Evolutionary conservation across 2,329 filamentous ascomycete species (phyloP).

Genomic region (Hypoxylon sp.): DNA sequence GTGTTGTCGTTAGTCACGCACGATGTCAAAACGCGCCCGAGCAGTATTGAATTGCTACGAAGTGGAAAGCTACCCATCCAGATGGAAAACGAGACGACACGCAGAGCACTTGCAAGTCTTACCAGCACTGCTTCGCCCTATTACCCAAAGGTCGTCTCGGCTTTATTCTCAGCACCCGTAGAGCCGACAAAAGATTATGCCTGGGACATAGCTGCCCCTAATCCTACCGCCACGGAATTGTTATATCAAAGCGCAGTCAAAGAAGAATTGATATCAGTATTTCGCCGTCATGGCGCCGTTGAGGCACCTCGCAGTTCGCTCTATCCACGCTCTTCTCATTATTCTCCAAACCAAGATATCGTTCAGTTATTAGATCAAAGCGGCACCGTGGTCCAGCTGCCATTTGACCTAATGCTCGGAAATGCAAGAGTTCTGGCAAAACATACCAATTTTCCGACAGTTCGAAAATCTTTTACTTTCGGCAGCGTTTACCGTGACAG

Average conservation of each 20-base stretch:
- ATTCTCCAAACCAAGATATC: conserved; percentile 74
- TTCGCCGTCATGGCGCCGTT: conserved; percentile 89
- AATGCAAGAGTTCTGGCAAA: conserved; percentile 88
- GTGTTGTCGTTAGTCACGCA: conserved; percentile 86
- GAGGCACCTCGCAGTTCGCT: conserved; percentile 82
- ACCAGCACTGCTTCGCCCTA: conserved; percentile 88
- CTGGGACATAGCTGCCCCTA: conserved; percentile 78
- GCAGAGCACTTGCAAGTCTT: conserved; percentile 84
- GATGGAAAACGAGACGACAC: conserved; percentile 92
- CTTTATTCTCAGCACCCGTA: conserved; percentile 82
- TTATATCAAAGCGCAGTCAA: conserved; percentile 82
- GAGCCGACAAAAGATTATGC: conserved; percentile 86
- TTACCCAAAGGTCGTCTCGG: conserved; percentile 90
- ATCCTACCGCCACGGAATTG: conserved; percentile 70
- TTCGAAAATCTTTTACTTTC: conserved; percentile 87
- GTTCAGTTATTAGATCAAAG: conserved; percentile 86
- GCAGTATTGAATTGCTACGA: conserved; percentile 84
- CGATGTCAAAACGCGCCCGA: conserved; percentile 85
- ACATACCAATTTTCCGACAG: conserved; percentile 69
- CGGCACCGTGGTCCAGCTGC: conserved; percentile 92
- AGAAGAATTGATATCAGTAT: conserved; percentile 81
- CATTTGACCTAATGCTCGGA: conserved; percentile 91
- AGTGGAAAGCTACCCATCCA: conserved; percentile 90
- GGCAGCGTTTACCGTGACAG: conserved; percentile 88
- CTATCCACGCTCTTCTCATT: conserved; percentile 87